Percentiles rank a stretch among this genome's conserved stretches.
These are phyloP conservation scores for Cyclotella atomus DNA, from an alignment of 108 stramenopile genomes.

Conservation along the genomic window DNA sequence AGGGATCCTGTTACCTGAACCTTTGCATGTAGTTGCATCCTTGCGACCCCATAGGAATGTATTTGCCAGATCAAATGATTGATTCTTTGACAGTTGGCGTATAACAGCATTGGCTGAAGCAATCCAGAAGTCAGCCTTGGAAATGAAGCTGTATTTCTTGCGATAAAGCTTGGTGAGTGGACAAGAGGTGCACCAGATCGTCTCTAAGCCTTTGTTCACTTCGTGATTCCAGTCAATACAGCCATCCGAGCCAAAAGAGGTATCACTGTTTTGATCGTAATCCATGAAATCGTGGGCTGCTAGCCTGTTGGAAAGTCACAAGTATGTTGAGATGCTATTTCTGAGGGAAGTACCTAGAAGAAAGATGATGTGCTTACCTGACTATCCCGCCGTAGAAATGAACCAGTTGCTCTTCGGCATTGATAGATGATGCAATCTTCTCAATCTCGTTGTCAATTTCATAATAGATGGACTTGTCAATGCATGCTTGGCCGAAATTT, in stretches of 20 bases:
- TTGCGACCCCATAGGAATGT: conserved; percentile 44
- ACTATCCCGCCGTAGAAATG: conserved; percentile 52
- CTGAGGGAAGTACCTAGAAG: too few relatives aligned
- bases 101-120: conserved; percentile 38
- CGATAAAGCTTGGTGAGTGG: conserved; percentile 32
- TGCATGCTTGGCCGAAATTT: conserved; percentile 2
- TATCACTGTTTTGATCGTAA: background rate
- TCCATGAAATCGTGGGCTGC: conserved; percentile 52
- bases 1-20: conserved; percentile 35
- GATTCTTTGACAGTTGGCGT: conserved; percentile 17
- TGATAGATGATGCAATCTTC: conserved; percentile 24
- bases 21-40: conserved; percentile 21
- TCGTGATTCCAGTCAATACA: conserved; percentile 39
- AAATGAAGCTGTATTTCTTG: conserved; percentile 32
- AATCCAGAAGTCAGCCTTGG: conserved; percentile 50
- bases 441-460: conserved; percentile 36
- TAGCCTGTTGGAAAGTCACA: too few relatives aligned
- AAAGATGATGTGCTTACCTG: too few relatives aligned
- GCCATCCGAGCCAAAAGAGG: conserved; percentile 43
- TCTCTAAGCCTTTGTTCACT: conserved; percentile 41
- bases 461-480: conserved; percentile 23
- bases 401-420: conserved; percentile 16
- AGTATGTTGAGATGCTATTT: too few relatives aligned
- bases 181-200: conserved; percentile 39
- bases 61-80: conserved; percentile 34